These are phyloP conservation scores for Pharus latifolius DNA, from an alignment of 176 grass and related monocot species.

Conservation along the genomic window DNA sequence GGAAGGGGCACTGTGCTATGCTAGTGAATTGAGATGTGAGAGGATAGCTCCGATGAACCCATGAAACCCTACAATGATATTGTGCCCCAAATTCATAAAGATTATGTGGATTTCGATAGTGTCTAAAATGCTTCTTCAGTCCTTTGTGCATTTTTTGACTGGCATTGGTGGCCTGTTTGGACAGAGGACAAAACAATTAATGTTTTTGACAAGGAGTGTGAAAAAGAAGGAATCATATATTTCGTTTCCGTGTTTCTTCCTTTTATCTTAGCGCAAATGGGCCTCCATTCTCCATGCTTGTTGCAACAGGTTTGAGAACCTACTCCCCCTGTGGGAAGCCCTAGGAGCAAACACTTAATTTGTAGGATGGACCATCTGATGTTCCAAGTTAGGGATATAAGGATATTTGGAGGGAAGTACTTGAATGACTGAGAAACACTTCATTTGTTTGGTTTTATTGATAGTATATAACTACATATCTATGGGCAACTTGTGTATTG, in stretches of 20 bases:
- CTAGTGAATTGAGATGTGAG: no score
- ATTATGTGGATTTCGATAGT: not conserved
- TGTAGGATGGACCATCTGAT: not conserved
- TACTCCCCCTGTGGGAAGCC: not conserved
- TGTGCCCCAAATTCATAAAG: not conserved
- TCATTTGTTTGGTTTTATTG: not conserved
- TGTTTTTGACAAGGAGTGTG: no score
- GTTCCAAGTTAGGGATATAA: not conserved
- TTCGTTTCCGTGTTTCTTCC: not conserved
- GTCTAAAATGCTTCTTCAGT: not conserved
- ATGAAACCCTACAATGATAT: not conserved
- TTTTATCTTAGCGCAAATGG: not conserved
- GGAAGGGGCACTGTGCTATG: no score
- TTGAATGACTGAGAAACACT: not conserved
- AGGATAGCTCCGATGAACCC: no score
- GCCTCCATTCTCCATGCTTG: not conserved
- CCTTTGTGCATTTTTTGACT: not conserved
- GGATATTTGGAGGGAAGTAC: not conserved
- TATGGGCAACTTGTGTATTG: not conserved
- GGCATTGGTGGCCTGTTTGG: not conserved
- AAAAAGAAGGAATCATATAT: not conserved
- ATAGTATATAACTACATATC: not conserved
- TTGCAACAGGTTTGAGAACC: not conserved
- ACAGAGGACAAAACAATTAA: not conserved
- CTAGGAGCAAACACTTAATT: not conserved